Evolutionary conservation across 148 eudicot genomes (phyloP), one percentile per base, ranked within the genome.

Genomic region (Arctostaphylos glauca): DNA sequence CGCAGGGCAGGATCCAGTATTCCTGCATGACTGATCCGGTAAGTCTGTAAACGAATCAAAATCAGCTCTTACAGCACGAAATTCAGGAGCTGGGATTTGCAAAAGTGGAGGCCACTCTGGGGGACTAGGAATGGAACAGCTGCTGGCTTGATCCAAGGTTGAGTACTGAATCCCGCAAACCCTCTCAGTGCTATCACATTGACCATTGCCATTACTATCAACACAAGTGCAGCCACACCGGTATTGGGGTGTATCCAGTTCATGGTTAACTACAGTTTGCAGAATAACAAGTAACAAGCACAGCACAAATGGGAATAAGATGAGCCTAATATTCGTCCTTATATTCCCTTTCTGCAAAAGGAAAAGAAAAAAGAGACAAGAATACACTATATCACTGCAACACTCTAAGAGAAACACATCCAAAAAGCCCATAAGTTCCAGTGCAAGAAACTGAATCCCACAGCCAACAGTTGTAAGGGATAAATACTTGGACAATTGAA

Each of bases 91-190:
- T 0, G 99, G 98, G 77, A 94, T 73, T 81, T 94, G 99, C 84
- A 96, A 85, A 82, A 96, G 79, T 5, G 97, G 90, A 82, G 98
- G 97, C 98, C 98, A 94, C 88, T 91, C 89, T 80, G 93, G 92
- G 6, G 99, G 98, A 77, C 62, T 80, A 43, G 90, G 94, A 82
- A 94, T 85, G 41, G 95, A 83, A 83, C 98, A 96, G 72, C 82
- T 86, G 19, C 73, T 8, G 5, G 74, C 90, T 87, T 95, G 98
- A 54, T 86, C 88, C 80, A 75, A 54, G 52, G 89, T 86, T 54
- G 98, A 95, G 82, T 95, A 94, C 71, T 95, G 90, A 75, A 95
- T 75, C 74, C 98, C 98, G 76, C 98, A 95, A 8, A 78, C 91
- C 75, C 48, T 41, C 38, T 89, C 74, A 31, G 2, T 14, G 19